Evolutionary conservation across 768 basidiomycete species (phyloP), one percentile per base, ranked within the genome.

Genomic region (Tephrocybe sp.): DNA sequence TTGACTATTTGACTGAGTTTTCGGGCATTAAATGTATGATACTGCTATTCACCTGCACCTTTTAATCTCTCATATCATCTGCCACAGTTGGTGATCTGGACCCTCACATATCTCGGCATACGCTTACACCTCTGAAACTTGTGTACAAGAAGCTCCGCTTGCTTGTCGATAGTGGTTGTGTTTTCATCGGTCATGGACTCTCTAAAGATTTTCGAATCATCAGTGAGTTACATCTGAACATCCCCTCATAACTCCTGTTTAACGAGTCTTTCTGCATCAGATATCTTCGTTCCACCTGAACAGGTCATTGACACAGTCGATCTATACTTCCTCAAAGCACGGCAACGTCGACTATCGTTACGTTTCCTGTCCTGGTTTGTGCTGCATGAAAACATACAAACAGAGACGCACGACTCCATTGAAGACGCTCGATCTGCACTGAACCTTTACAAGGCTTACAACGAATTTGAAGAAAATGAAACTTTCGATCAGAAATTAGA

Each of bases 131-230:
- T 0, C 72, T 98, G 50, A 99, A 99, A 62, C 80, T 96, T n/a
- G 97, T 94, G 2, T 99, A 98, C 73, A 98, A 98, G 76, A 99
- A 99, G 64, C 73, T 99, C 11, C 83, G 97, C 2, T 68, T 95
- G 16, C 75, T 98, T 4, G 94, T 98, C 16, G 97, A 99, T 64
- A 78, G 87, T 19, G 94, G 95, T 5, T 99, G 97, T 62, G 89
- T 93, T 50, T 99, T 99, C 64, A 88, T 98, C 47, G 97, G 97
- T 1, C 97, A 99, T 60, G 97, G 97, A 5, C 79, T 99, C 15
- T 88, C 92, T 13, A 98, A 98, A 64, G 97, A 99, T 65, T 98
- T 98, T 72, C 83, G 96, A 9, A 98, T 96, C 48, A 99, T 98
- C 71, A 99, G 96, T 96, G 58, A 64, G 90, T 72, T 12, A 16